phyloP scores from a whole-genome alignment of 176 grass and related monocot genomes.

The Triticum urartu region DNA sequence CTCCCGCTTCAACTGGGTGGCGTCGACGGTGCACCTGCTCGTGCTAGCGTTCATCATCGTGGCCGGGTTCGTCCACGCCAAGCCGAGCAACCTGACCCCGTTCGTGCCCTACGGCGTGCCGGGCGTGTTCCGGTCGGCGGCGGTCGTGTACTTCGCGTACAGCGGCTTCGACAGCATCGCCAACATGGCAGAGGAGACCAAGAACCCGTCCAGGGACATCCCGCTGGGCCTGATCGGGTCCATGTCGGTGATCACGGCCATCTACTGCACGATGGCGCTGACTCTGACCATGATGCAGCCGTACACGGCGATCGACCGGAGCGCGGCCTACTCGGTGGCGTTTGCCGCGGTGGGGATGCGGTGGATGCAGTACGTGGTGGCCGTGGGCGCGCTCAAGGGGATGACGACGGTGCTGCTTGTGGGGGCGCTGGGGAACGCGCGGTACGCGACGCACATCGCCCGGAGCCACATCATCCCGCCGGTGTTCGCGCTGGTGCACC shows the following conservation, averaged over 20 bases:
- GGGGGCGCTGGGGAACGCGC: not conserved
- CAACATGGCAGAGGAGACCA: conserved; percentile 93
- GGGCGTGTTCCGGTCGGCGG: conserved; percentile 80
- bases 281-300: conserved; percentile 91
- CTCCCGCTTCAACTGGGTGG: conserved; percentile 81
- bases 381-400: not conserved
- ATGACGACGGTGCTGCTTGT: conserved; percentile 18
- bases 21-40: conserved; percentile 50
- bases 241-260: conserved; percentile 86
- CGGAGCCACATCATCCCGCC: conserved; percentile 23
- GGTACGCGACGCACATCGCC: conserved; percentile 16
- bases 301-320: conserved; percentile 57
- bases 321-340: conserved; percentile 72
- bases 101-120: conserved; percentile 67
- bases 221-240: conserved; percentile 75
- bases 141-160: conserved; percentile 93
- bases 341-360: conserved; percentile 29
- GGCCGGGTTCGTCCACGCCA: conserved; percentile 61
- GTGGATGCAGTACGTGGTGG: conserved; percentile 13
- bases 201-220: conserved; percentile 84
- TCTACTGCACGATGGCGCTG: conserved; percentile 90
- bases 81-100: conserved; percentile 65
- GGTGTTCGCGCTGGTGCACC: conserved; percentile 22
- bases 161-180: conserved; percentile 93
- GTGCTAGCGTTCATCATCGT: conserved; percentile 81